Evolutionary conservation across 1,284 basidiomycete genomes (phyloP), one percentile per base, ranked within the genome.

Genomic region (Rhodotorula sp.): DNA sequence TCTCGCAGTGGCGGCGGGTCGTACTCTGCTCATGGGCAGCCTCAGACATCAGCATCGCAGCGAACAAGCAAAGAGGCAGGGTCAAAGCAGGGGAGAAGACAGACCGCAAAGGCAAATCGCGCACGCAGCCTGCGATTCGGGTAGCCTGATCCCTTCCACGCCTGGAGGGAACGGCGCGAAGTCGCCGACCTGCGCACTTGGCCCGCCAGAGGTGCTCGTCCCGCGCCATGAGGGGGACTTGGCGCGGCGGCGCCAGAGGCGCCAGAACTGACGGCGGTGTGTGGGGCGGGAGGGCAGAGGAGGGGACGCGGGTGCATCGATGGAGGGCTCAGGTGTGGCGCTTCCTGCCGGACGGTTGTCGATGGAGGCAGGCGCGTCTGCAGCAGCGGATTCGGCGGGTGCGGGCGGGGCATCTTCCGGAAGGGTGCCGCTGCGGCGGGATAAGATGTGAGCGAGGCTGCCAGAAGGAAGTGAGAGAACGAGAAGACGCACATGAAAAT

Each of bases 71-170:
- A 29, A 27, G 10, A 7, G 6, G 36, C 13, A 37, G 29, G 25
- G 4, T 13, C 10, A 41, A 25, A 17, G n/a, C 10, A 34, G 3
- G 3, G 54, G n/a, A 8, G 21, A 32, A 17, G n/a, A 46, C 70
- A 53, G 13, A 67, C 70, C 71, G 54, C 53, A 66, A 5, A 75
- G 59, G 29, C 74, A 75, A 36, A 75, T 73, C 25, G 71, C 67
- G 41, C 74, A 75, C 2, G 74, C 63, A n/a, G 53, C 62, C 39
- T 73, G 74, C 10, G 57, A 64, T 22, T 62, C 71, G 13, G 68
- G 66, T 3, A 75, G 55, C 13, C 39, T n/a, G 32, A 75, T 41
- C 17, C 46, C 51, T 12, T 54, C 60, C 6, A 70, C 64, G 6
- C 69, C 72, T 0, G 61, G 8, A 4, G 74, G 74, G 25, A 75